Conservation (phyloP, 768 basidiomycete species). For the Podaxis sp. region DNA sequence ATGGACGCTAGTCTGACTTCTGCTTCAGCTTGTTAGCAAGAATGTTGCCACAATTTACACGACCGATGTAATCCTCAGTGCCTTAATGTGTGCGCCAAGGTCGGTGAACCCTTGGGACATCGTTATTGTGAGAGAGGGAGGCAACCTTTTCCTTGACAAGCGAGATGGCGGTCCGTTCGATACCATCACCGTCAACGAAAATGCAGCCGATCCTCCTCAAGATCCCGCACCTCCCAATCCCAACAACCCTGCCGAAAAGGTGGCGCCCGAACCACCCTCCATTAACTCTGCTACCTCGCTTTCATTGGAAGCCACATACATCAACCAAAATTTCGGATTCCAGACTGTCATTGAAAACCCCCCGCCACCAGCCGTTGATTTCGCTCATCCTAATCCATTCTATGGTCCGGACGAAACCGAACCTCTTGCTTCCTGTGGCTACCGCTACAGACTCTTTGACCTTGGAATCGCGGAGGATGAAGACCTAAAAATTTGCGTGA, state of each 20-base stretch:
- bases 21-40: constrained; percentile 66
- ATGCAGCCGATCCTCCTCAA: constrained; percentile 90
- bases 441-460: constrained; percentile 94
- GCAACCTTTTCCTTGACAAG: constrained; percentile 95
- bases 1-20: constrained; percentile 8
- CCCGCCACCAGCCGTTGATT: constrained; percentile 61
- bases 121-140: constrained; percentile 88
- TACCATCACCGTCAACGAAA: constrained; percentile 97
- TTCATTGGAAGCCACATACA: constrained; percentile 95
- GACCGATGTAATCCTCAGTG: constrained; percentile 91
- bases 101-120: constrained; percentile 99
- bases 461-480: constrained; percentile 89
- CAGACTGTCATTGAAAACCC: constrained; percentile 81
- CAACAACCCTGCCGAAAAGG: constrained; percentile 70
- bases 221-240: constrained; percentile 77
- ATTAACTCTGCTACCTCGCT: constrained; percentile 94
- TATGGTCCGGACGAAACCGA: constrained; percentile 92
- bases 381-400: constrained; percentile 92
- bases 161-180: constrained; percentile 97
- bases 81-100: constrained; percentile 93
- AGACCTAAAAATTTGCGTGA: constrained; percentile 83
- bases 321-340: constrained; percentile 98
- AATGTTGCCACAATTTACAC: constrained; percentile 85
- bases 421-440: constrained; percentile 92
- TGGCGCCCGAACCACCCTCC: constrained; percentile 64